Percentiles rank a stretch among this genome's conserved stretches.
Conservation (phyloP, 73 alveolate genomes). For the Durusdinium trenchii region DNA sequence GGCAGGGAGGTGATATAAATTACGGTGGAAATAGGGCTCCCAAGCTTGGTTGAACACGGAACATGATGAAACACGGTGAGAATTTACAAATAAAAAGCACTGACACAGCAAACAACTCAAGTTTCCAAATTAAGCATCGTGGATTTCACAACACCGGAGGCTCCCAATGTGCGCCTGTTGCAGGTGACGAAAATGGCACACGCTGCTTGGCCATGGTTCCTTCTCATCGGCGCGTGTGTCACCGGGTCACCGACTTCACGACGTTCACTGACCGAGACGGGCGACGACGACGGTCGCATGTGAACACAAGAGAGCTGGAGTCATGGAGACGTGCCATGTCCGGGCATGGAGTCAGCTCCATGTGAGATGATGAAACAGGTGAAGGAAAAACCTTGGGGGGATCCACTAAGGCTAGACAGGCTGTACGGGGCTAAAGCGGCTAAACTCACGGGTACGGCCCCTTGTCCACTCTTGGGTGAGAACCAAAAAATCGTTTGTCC, state of each 20-base stretch:
- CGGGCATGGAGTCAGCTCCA: neutral
- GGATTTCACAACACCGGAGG: neutral
- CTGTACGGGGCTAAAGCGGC: no score
- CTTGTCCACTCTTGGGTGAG: no score
- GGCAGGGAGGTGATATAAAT: neutral
- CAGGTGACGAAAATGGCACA: constrained; percentile 96
- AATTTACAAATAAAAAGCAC: neutral
- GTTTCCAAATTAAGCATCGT: neutral
- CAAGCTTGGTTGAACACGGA: neutral
- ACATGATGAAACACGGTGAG: neutral
- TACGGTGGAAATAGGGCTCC: neutral
- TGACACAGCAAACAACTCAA: no score
- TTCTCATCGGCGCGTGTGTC: no score
- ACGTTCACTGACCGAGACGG: no score
- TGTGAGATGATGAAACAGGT: neutral
- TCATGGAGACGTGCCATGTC: neutral
- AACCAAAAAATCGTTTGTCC: no score
- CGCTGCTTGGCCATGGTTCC: neutral
- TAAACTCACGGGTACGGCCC: no score
- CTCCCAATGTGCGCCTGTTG: neutral
- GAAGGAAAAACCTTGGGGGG: neutral
- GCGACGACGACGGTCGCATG: neutral
- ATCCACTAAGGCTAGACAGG: no score
- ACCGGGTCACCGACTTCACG: no score
- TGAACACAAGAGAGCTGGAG: neutral